Conservation (phyloP, 2,329 filamentous ascomycete genomes). For the Claviceps cyperi region DNA sequence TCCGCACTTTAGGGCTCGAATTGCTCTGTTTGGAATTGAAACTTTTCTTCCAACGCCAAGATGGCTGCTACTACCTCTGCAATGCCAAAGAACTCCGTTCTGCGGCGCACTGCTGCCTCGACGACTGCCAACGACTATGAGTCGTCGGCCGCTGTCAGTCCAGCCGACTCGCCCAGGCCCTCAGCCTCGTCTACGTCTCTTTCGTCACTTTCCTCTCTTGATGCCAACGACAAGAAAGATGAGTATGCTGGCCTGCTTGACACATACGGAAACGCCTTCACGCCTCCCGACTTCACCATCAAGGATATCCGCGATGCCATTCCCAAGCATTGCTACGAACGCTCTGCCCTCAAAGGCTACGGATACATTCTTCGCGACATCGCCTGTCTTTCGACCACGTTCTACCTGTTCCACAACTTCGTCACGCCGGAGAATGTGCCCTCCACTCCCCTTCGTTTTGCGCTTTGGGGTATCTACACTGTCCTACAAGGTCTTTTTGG, state of each 20-base stretch:
- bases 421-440: constrained; percentile 75
- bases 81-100: constrained; percentile 26
- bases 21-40: neutral
- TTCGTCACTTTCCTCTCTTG: constrained; percentile 67
- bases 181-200: constrained; percentile 80
- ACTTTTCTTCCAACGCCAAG: constrained; percentile 7
- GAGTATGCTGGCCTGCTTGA: constrained; percentile 60
- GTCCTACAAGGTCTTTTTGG: constrained; percentile 82
- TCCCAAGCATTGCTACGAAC: constrained; percentile 91
- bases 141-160: constrained; percentile 42
- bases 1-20: neutral
- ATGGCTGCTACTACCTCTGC: constrained; percentile 35
- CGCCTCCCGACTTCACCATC: constrained; percentile 90
- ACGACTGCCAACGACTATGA: constrained; percentile 35
- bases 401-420: constrained; percentile 79
- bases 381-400: constrained; percentile 55
- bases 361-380: constrained; percentile 77
- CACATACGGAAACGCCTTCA: constrained; percentile 89
- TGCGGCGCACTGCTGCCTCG: constrained; percentile 34
- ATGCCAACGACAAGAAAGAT: constrained; percentile 24
- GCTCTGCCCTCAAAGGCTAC: constrained; percentile 62
- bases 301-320: constrained; percentile 96
- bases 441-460: constrained; percentile 49
- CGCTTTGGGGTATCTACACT: constrained; percentile 51
- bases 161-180: constrained; percentile 42